Conservation (phyloP, 2,329 filamentous ascomycete genomes). For the Fusarium haematococcum region DNA sequence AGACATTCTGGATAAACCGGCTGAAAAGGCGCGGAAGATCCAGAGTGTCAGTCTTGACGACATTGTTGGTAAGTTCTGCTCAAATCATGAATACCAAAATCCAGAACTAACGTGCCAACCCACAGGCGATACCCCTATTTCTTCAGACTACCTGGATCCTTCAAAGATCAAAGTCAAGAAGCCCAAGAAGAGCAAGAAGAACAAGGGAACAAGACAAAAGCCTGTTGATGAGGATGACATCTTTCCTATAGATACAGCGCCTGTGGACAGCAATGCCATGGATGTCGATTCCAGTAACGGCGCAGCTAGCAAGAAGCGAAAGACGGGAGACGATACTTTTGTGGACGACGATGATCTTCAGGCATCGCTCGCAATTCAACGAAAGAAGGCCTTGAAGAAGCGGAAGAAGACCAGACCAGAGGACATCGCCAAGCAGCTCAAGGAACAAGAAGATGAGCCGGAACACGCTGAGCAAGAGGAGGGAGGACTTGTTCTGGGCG, state of each 20-base stretch:
- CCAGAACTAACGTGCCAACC: conserved; percentile 17
- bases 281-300: conserved; percentile 75
- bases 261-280: conserved; percentile 69
- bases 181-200: conserved; percentile 87
- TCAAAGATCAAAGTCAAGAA: conserved; percentile 94
- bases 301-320: conserved; percentile 68
- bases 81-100: background rate
- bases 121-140: conserved; percentile 48
- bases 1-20: conserved; percentile 64
- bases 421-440: conserved; percentile 86
- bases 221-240: conserved; percentile 73
- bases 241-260: conserved; percentile 56
- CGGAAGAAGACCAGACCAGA: conserved; percentile 88
- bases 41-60: conserved; percentile 86
- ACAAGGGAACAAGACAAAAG: conserved; percentile 79
- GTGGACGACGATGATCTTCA: conserved; percentile 95
- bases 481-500: conserved; percentile 88
- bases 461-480: conserved; percentile 54
- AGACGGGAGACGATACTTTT: conserved; percentile 75
- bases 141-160: conserved; percentile 89
- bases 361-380: conserved; percentile 83
- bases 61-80: conserved; percentile 62
- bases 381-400: conserved; percentile 88
- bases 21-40: conserved; percentile 69
- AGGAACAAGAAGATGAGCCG: conserved; percentile 68